A percentile compares a stretch with the other conserved stretches of the same genome.
Conservation (phyloP, 208 protist species). For the Leishmania aethiopica region DNA sequence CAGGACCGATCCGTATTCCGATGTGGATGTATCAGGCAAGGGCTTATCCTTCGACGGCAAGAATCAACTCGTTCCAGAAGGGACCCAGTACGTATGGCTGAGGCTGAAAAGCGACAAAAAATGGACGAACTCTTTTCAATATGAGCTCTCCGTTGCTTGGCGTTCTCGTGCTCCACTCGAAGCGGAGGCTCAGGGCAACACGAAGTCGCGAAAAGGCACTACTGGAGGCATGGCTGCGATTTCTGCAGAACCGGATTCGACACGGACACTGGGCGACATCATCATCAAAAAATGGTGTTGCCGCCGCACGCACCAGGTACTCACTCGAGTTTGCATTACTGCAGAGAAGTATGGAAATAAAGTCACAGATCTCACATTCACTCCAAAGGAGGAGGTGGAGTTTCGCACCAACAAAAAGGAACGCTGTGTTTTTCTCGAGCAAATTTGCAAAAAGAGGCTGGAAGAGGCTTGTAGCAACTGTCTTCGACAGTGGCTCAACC, state of each 20-base stretch:
- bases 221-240: not conserved
- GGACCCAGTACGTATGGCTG: constrained; percentile 66
- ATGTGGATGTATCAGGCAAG: constrained; percentile 12
- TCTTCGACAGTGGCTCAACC: constrained; percentile 61
- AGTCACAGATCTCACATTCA: constrained; percentile 46
- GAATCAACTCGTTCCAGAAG: constrained; percentile 41
- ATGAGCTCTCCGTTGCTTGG: constrained; percentile 45
- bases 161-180: constrained; percentile 32
- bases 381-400: constrained; percentile 45
- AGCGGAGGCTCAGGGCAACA: constrained; percentile 9
- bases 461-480: constrained; percentile 29
- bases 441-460: constrained; percentile 41
- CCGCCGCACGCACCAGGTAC: constrained; percentile 59
- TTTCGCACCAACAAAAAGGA: constrained; percentile 57
- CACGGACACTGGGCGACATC: constrained; percentile 61
- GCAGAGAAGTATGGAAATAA: constrained; percentile 61
- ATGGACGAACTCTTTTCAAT: constrained; percentile 50
- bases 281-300: constrained; percentile 70
- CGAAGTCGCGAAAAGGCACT: constrained; percentile 19
- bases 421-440: constrained; percentile 43
- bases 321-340: constrained; percentile 57
- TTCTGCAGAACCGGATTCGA: not conserved
- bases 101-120: constrained; percentile 51
- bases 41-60: constrained; percentile 24
- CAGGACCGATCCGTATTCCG: constrained; percentile 9